Evolutionary conservation across 2,329 filamentous ascomycete genomes (phyloP).

Genomic region (Diaporthe eres): DNA sequence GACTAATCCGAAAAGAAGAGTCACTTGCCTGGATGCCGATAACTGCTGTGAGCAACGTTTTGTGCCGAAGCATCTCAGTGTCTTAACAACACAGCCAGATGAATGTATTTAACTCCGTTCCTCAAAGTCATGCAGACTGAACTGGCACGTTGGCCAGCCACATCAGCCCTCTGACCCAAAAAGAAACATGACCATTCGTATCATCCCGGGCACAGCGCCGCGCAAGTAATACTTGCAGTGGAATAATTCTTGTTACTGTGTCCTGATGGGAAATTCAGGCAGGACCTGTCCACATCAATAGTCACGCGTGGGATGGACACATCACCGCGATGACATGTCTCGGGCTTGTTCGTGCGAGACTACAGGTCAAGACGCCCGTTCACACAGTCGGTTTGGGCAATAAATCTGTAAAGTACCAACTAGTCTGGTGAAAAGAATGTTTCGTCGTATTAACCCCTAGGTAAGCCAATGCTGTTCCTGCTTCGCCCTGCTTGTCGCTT

Average conservation of each 20-base stretch:
- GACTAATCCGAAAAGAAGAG: neutral
- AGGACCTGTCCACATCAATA: neutral
- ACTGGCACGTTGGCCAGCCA: too few species aligned
- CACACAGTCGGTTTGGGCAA: neutral
- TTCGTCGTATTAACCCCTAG: slow-evolving; percentile 36
- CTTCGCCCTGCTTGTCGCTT: slow-evolving; percentile 2
- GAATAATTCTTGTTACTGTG: too few species aligned
- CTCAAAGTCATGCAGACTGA: too few species aligned
- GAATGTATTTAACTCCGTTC: too few species aligned
- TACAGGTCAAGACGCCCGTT: neutral
- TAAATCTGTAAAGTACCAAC: neutral
- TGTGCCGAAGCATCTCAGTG: neutral
- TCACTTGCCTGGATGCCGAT: neutral
- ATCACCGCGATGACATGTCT: neutral
- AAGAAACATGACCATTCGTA: neutral
- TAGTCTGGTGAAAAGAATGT: slow-evolving; percentile 18
- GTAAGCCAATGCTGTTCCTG: slow-evolving; percentile 25
- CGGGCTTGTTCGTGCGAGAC: neutral
- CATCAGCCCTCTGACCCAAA: neutral
- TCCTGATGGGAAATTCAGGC: neutral
- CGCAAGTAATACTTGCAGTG: neutral
- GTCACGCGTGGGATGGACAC: neutral
- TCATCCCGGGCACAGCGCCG: too few species aligned
- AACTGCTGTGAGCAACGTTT: neutral
- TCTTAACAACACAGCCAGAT: neutral